Conservation (phyloP, 495 filamentous ascomycete genomes). For the Tuber microsphaerosporum region DNA sequence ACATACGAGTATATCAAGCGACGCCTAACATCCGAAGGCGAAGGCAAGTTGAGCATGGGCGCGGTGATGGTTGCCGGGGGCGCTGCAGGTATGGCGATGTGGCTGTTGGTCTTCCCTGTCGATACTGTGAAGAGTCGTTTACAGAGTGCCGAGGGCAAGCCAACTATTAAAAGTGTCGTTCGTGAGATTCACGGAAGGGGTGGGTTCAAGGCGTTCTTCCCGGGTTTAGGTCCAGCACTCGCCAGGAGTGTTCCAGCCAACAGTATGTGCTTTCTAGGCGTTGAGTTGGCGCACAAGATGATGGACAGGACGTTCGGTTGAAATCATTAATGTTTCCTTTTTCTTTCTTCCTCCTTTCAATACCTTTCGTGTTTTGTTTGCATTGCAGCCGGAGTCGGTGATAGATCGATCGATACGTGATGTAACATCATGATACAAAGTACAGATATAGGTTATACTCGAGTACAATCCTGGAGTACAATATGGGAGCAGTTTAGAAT, state of each 20-base stretch:
- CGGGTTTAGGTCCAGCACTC: slow-evolving; percentile 86
- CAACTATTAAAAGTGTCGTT: slow-evolving; percentile 74
- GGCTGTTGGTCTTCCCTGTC: slow-evolving; percentile 96
- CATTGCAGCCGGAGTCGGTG: neutral
- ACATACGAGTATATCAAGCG: slow-evolving; percentile 94
- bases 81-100: slow-evolving; percentile 93
- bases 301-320: slow-evolving; percentile 66
- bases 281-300: slow-evolving; percentile 72
- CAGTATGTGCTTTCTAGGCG: slow-evolving; percentile 64
- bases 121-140: slow-evolving; percentile 92
- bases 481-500: too few relatives aligned
- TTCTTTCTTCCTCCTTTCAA: too few relatives aligned
- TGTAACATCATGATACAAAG: neutral
- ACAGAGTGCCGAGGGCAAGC: slow-evolving; percentile 83
- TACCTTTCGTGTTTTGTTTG: neutral
- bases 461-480: too few relatives aligned
- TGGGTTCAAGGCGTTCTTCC: slow-evolving; percentile 92
- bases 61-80: slow-evolving; percentile 85
- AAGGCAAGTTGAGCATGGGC: slow-evolving; percentile 64
- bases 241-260: slow-evolving; percentile 92
- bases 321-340: neutral
- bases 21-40: slow-evolving; percentile 74
- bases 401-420: neutral
- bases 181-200: slow-evolving; percentile 68
- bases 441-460: too few relatives aligned